These are phyloP conservation scores for Pulicaria dysenterica DNA, from an alignment of 129 eudicot species.

Conservation along the genomic window DNA sequence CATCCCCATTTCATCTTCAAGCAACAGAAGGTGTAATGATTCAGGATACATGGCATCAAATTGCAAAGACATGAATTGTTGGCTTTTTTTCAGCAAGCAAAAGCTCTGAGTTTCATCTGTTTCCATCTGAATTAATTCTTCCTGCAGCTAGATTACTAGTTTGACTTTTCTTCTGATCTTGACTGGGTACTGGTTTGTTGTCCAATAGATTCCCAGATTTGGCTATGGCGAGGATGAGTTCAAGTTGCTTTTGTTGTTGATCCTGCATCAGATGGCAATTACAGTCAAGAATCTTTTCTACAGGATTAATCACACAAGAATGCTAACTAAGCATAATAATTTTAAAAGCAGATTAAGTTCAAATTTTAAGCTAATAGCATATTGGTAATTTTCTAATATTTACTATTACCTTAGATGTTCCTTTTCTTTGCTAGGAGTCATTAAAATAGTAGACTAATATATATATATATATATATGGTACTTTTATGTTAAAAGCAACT, in stretches of 20 bases:
- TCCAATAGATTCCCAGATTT: slow-evolving; percentile 44
- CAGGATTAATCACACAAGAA: neutral
- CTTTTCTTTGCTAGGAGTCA: too few species aligned
- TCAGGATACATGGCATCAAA: slow-evolving; percentile 23
- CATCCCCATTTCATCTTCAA: slow-evolving; percentile 22
- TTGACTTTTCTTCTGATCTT: slow-evolving; percentile 31
- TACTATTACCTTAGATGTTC: too few species aligned
- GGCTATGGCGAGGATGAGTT: slow-evolving; percentile 47
- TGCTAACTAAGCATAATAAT: too few species aligned
- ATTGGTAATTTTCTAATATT: too few species aligned
- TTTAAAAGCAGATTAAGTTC: too few species aligned
- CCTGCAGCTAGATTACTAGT: slow-evolving; percentile 25
- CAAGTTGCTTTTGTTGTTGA: slow-evolving; percentile 50
- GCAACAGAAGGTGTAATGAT: slow-evolving; percentile 22
- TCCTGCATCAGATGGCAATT: slow-evolving; percentile 38
- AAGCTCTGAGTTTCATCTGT: slow-evolving; percentile 24
- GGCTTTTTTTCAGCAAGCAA: slow-evolving; percentile 2
- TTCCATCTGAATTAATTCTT: slow-evolving; percentile 28
- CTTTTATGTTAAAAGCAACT: too few species aligned
- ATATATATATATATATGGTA: too few species aligned
- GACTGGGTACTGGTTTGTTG: slow-evolving; percentile 31
- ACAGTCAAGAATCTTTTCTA: neutral
- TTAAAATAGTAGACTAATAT: too few species aligned
- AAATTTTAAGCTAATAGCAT: too few species aligned
- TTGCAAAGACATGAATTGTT: slow-evolving; percentile 22